A percentile compares a stretch with the other conserved stretches of the same genome.
Evolutionary conservation across 129 eudicot genomes (phyloP).

Genomic region (Heracleum sosnowskyi): DNA sequence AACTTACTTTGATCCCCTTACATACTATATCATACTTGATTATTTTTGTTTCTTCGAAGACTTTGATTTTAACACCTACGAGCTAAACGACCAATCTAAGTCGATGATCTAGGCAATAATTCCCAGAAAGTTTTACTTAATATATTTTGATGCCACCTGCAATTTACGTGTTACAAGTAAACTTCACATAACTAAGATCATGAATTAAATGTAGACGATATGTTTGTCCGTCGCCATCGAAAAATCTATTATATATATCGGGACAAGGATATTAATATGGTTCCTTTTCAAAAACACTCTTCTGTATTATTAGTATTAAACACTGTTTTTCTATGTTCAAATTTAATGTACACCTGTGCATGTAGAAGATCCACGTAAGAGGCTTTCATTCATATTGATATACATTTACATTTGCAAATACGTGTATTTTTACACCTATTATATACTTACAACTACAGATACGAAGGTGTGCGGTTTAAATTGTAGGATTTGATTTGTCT

Average conservation of each 20-base stretch:
- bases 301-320: neutral
- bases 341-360: neutral
- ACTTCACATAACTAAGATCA: neutral
- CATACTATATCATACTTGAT: too few relatives aligned
- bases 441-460: neutral
- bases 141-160: neutral
- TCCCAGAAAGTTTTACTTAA: neutral
- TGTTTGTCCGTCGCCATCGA: neutral
- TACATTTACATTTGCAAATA: neutral
- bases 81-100: neutral
- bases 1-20: too few relatives aligned
- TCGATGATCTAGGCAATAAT: neutral
- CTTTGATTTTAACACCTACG: neutral
- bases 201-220: neutral
- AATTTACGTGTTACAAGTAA: neutral
- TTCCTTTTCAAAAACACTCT: neutral
- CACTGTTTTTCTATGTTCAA: neutral
- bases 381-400: neutral
- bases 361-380: neutral
- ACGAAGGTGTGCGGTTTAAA: neutral
- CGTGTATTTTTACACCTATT: neutral
- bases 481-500: neutral
- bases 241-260: neutral
- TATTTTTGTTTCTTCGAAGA: neutral
- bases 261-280: neutral